Evolutionary conservation across 441 rosid species (phyloP), one percentile per base, ranked within the genome.

Genomic region (Mallotus japonicus): DNA sequence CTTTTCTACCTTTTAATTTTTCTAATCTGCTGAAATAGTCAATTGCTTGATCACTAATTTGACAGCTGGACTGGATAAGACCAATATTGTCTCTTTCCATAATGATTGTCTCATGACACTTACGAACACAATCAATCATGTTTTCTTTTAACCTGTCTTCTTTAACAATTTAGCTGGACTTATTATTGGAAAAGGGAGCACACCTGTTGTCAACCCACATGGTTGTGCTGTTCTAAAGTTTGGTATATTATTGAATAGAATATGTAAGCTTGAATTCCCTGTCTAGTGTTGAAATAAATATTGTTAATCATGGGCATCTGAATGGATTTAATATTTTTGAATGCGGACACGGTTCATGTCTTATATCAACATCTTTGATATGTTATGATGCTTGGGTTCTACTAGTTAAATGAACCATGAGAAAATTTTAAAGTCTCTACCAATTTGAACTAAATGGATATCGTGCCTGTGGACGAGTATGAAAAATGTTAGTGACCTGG

Each of bases 51-150:
- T 69, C 63, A 50, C 40, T 42, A 55, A 75, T 34, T 28, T 24
- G 61, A 58, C 72, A 58, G 75, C 72, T 63, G 37, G 63, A 62
- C 32, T 63, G 77, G 51, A 50, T 28, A 42, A 51, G 51, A 42
- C 24, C 28, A 24, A 19, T 72, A 32, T 34, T 58, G 11, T 17
- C 24, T 44, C 12, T 58, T 61, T 60, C 14, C 49, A 50, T 60
- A 73, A 50, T 69, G 77, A 69, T 64, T 73, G 57, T 73, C 57
- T 15, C 46, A 47, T 57, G 14, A 73, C 55, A 58, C 14, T 34
- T 4, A n/a, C 20, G 7, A 37, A 37, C 40, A 37, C 40, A 37
- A 37, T 37, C 20, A 8, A 55, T n/a, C 34, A 53, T 19, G 13
- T 46, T 60, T 58, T 50, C 62, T 22, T 59, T 19, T 24, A 51